Evolutionary conservation across 169 alveolate genomes (phyloP).

Genomic region (Plasmodium yoelii): DNA sequence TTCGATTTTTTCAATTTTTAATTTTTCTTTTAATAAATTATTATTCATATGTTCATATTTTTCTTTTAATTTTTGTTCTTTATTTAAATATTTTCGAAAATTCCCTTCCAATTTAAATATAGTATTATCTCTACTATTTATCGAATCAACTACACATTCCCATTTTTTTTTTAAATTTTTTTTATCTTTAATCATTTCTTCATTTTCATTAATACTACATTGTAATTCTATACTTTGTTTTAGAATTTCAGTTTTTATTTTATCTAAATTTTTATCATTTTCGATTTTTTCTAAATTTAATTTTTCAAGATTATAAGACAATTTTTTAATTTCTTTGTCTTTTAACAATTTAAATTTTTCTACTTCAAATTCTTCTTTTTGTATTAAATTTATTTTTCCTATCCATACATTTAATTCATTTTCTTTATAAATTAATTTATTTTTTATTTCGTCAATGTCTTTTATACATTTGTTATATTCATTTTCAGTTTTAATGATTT

Average conservation of each 20-base stretch:
- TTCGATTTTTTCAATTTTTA: slow-evolving; percentile 14
- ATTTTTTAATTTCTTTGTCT: slow-evolving; percentile 61
- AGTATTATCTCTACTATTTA: slow-evolving; percentile 54
- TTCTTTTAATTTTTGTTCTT: slow-evolving; percentile 22
- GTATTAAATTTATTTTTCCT: slow-evolving; percentile 10
- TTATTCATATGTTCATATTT: slow-evolving; percentile 14
- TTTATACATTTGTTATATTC: slow-evolving; percentile 20
- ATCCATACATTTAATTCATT: slow-evolving; percentile 49
- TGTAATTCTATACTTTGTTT: slow-evolving; percentile 40
- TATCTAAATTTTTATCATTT: slow-evolving; percentile 31
- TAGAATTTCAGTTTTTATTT: slow-evolving; percentile 29
- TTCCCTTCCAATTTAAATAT: slow-evolving; percentile 44
- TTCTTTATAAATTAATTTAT: slow-evolving; percentile 39
- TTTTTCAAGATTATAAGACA: slow-evolving; percentile 31
- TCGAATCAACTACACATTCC: slow-evolving; percentile 36
- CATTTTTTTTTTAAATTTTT: slow-evolving; percentile 35
- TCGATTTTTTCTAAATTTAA: slow-evolving; percentile 24
- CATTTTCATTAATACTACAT: not conserved
- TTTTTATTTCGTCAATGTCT: slow-evolving; percentile 45
- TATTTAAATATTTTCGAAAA: slow-evolving; percentile 21
- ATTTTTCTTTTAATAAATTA: slow-evolving; percentile 12
- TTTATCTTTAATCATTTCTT: slow-evolving; percentile 44
- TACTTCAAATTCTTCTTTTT: slow-evolving; percentile 68
- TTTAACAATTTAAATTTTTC: slow-evolving; percentile 23
- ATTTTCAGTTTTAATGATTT: slow-evolving; percentile 30